A percentile compares a stretch with the other conserved stretches of the same genome.
phyloP scores from a whole-genome alignment of 257 asterid genomes.

The Jacaranda copaia region DNA sequence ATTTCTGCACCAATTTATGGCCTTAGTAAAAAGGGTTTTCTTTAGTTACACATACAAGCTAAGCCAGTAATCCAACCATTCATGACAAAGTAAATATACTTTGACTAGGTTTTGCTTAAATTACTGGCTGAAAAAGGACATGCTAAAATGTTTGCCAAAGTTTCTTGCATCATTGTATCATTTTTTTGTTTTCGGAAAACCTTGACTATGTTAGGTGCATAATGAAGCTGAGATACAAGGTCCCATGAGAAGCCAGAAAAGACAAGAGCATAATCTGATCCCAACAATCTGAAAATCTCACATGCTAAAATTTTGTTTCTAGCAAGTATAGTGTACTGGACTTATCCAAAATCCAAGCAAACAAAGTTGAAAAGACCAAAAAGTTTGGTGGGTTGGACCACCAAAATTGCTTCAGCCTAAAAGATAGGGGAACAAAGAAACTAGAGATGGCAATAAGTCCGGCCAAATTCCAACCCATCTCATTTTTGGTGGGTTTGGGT shows the following conservation, averaged over 20 bases:
- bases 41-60: not conserved
- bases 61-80: conserved; percentile 9
- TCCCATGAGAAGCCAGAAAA: conserved; percentile 3
- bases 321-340: not conserved
- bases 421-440: conserved; percentile 20
- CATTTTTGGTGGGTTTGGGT: not conserved
- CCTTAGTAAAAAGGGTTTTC: too few relatives aligned
- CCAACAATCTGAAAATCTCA: conserved; percentile 13
- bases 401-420: conserved; percentile 27
- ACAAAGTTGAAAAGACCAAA: conserved; percentile 6
- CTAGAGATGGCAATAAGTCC: not conserved
- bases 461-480: not conserved
- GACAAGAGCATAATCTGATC: not conserved
- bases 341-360: not conserved
- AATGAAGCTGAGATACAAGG: not conserved
- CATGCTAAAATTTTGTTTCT: not conserved
- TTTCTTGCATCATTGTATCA: conserved; percentile 1
- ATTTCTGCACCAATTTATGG: too few relatives aligned
- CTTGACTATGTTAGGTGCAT: not conserved
- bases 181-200: not conserved
- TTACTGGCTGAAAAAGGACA: not conserved
- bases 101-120: conserved; percentile 21
- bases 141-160: not conserved
- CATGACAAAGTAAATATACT: not conserved
- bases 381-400: conserved; percentile 35